These are phyloP conservation scores for Rhodomyrtus tomentosa DNA, from an alignment of 345 rosid species.

Conservation along the genomic window DNA sequence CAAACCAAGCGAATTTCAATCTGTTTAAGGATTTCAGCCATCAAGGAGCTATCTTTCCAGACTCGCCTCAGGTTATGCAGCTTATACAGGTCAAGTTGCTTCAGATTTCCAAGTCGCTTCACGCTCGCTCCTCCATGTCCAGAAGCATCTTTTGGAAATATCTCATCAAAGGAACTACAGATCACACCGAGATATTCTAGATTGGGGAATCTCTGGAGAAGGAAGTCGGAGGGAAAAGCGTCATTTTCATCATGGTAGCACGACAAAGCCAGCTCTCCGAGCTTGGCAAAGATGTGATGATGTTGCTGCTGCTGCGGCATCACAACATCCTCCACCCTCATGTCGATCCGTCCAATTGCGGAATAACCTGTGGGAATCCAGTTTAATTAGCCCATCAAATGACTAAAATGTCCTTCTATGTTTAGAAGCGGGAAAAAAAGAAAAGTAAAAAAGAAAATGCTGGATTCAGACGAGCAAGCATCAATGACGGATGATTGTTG, in stretches of 20 bases:
- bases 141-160: neutral
- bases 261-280: fast-evolving
- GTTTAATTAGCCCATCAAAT: too few species aligned
- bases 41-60: neutral
- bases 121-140: neutral
- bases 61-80: fast-evolving
- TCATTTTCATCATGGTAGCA: neutral
- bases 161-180: neutral
- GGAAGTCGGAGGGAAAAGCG: neutral
- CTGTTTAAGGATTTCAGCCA: neutral
- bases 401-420: too few species aligned
- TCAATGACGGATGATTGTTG: too few species aligned
- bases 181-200: fast-evolving
- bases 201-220: neutral
- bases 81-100: fast-evolving
- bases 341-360: neutral
- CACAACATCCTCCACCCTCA: fast-evolving
- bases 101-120: fast-evolving
- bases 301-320: neutral
- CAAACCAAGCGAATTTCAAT: fast-evolving
- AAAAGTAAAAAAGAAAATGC: too few species aligned
- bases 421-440: neutral
- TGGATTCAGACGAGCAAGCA: neutral
- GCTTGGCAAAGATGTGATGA: neutral
- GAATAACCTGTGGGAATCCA: fast-evolving